A percentile compares a stretch with the other conserved stretches of the same genome.
These are phyloP conservation scores for Brassica juncea DNA, from an alignment of 345 rosid species.

Conservation along the genomic window DNA sequence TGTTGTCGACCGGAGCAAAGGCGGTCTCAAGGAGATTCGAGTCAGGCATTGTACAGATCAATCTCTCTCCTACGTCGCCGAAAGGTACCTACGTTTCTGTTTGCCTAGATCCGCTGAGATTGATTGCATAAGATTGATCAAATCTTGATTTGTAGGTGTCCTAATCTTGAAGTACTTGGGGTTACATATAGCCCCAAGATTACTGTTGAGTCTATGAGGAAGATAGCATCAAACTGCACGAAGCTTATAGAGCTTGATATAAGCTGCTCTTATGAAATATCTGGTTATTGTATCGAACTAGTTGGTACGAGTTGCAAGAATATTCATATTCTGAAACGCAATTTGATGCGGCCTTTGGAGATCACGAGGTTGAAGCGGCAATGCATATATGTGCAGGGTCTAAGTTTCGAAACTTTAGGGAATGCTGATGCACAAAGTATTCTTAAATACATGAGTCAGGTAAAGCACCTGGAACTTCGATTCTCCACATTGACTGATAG, in stretches of 20 bases:
- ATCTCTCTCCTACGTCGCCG: conserved; percentile 53
- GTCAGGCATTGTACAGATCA: conserved; percentile 53
- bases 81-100: conserved; percentile 44
- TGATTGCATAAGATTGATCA: background rate
- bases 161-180: conserved; percentile 58
- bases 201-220: conserved; percentile 49
- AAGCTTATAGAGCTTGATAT: conserved; percentile 40
- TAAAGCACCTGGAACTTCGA: conserved; percentile 60
- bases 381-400: conserved; percentile 45
- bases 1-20: conserved; percentile 52
- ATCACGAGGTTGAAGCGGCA: conserved; percentile 40
- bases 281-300: conserved; percentile 32
- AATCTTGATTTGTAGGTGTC: conserved; percentile 43
- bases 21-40: conserved; percentile 49
- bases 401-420: conserved; percentile 45
- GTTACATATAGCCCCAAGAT: conserved; percentile 60
- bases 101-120: background rate
- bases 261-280: conserved; percentile 67
- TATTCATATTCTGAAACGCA: conserved; percentile 54
- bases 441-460: conserved; percentile 48
- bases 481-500: conserved; percentile 55
- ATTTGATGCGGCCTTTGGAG: conserved; percentile 50
- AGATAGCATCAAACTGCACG: conserved; percentile 53
- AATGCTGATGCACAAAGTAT: conserved; percentile 55
- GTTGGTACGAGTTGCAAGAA: conserved; percentile 61